phyloP scores from a whole-genome alignment of 23 red algal genomes.

The Rhodosorus marinus region DNA sequence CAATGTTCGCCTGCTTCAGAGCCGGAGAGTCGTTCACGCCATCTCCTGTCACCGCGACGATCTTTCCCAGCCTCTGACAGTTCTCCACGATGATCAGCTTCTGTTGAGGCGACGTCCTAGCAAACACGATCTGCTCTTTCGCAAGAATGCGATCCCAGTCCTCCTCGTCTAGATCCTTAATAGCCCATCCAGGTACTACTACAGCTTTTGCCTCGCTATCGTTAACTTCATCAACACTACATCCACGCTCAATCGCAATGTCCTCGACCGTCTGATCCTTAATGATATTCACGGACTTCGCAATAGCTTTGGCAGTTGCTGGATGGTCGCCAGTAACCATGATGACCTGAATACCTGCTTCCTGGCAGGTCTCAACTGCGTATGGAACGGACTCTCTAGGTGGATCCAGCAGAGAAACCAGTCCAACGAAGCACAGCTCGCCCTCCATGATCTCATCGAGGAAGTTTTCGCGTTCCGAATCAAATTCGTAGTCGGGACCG shows the following conservation, averaged over 20 bases:
- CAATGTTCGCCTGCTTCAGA: slow-evolving; percentile 96
- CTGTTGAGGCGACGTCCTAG: slow-evolving; percentile 64
- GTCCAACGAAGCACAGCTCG: slow-evolving; percentile 76
- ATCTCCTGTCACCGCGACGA: slow-evolving; percentile 96
- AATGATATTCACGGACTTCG: slow-evolving; percentile 60
- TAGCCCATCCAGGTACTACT: slow-evolving; percentile 53
- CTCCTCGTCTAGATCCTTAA: slow-evolving; percentile 76
- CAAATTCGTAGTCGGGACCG: slow-evolving; percentile 24
- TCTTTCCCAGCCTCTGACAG: slow-evolving; percentile 61
- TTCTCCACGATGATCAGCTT: slow-evolving; percentile 94
- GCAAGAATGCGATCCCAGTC: slow-evolving; percentile 48
- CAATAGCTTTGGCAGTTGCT: slow-evolving; percentile 84
- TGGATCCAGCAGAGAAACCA: slow-evolving; percentile 86
- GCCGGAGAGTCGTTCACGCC: slow-evolving; percentile 98
- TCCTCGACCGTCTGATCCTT: slow-evolving; percentile 30
- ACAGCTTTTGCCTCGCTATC: slow-evolving; percentile 36
- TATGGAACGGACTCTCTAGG: slow-evolving; percentile 64
- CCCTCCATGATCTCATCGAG: slow-evolving; percentile 58
- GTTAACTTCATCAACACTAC: slow-evolving; percentile 28
- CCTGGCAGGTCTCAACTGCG: slow-evolving; percentile 60
- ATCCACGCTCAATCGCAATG: slow-evolving; percentile 44
- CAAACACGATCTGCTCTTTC: slow-evolving; percentile 74
- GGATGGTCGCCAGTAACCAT: slow-evolving; percentile 97
- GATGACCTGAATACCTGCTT: slow-evolving; percentile 80
- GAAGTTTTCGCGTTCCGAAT: slow-evolving; percentile 59